These are phyloP conservation scores for Crataegus laevigata DNA, from an alignment of 306 rosid genomes.

Conservation along the genomic window DNA sequence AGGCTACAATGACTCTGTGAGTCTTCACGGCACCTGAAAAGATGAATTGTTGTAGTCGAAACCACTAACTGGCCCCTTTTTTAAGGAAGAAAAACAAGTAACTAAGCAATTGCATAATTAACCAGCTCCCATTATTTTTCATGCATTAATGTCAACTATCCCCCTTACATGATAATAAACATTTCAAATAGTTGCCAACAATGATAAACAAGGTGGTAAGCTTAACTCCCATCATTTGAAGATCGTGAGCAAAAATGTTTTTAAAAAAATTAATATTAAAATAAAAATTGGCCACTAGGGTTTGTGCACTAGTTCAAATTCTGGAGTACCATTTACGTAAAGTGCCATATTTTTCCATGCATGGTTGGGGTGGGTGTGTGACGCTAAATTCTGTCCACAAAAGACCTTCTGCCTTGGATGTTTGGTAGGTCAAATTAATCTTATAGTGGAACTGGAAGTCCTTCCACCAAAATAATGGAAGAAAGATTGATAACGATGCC, in stretches of 20 bases:
- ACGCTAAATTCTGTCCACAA: background rate
- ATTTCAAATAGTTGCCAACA: background rate
- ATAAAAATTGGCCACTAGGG: background rate
- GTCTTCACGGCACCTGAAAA: too few species aligned
- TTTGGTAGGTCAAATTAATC: background rate
- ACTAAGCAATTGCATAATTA: background rate
- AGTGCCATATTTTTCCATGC: background rate
- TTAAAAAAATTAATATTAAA: background rate
- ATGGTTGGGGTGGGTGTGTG: background rate
- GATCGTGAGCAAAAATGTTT: too few species aligned
- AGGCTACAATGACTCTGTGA: fast-evolving
- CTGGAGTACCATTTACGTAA: background rate
- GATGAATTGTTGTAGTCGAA: too few species aligned
- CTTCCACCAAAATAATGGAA: background rate
- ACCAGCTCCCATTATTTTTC: background rate
- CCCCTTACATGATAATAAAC: background rate
- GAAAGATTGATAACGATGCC: background rate
- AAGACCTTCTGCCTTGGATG: background rate
- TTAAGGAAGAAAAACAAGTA: too few species aligned
- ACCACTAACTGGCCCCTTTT: too few species aligned
- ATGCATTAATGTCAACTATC: background rate
- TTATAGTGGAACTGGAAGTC: background rate
- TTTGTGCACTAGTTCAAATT: background rate
- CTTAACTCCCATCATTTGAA: too few species aligned
- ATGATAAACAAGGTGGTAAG: too few species aligned